Percentiles rank a stretch among this genome's conserved stretches.
phyloP scores from a whole-genome alignment of 352 stramenopile species.

The Phytophthora pluvialis region DNA sequence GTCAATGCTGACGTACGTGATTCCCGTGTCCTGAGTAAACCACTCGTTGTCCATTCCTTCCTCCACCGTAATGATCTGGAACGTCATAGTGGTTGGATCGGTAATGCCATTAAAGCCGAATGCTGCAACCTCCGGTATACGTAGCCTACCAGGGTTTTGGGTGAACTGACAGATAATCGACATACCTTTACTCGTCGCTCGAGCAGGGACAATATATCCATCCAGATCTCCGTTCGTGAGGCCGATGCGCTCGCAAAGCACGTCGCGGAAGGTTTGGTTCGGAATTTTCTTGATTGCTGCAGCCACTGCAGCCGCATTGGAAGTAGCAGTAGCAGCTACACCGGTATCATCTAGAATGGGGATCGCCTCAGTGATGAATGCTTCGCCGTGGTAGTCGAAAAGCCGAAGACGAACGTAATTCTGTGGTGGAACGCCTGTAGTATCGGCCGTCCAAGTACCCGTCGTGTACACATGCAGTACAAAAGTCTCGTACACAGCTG shows the following conservation, averaged over 20 bases:
- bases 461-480: slow-evolving; percentile 51
- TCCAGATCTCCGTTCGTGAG: too few species aligned
- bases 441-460: slow-evolving; percentile 9
- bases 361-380: slow-evolving; percentile 68
- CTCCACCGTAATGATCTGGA: slow-evolving; percentile 46
- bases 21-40: slow-evolving; percentile 50
- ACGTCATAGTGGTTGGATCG: slow-evolving; percentile 5
- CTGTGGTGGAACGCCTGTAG: slow-evolving; percentile 2
- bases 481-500: slow-evolving; percentile 56
- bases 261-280: slow-evolving; percentile 50
- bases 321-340: too few species aligned
- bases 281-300: slow-evolving; percentile 54
- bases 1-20: slow-evolving; percentile 6
- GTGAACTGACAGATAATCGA: slow-evolving; percentile 64
- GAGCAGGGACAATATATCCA: too few species aligned
- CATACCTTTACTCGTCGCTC: slow-evolving; percentile 30
- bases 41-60: slow-evolving; percentile 59
- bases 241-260: slow-evolving; percentile 62
- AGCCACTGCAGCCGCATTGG: slow-evolving; percentile 33
- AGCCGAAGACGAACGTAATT: slow-evolving; percentile 57
- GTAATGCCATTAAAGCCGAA: slow-evolving; percentile 27
- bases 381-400: slow-evolving; percentile 74
- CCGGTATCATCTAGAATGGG: too few species aligned
- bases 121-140: slow-evolving; percentile 51
- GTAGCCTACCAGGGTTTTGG: slow-evolving; percentile 60